These are phyloP conservation scores for Phytopythium cucurbitacearum DNA, from an alignment of 352 stramenopile species.

Conservation along the genomic window DNA sequence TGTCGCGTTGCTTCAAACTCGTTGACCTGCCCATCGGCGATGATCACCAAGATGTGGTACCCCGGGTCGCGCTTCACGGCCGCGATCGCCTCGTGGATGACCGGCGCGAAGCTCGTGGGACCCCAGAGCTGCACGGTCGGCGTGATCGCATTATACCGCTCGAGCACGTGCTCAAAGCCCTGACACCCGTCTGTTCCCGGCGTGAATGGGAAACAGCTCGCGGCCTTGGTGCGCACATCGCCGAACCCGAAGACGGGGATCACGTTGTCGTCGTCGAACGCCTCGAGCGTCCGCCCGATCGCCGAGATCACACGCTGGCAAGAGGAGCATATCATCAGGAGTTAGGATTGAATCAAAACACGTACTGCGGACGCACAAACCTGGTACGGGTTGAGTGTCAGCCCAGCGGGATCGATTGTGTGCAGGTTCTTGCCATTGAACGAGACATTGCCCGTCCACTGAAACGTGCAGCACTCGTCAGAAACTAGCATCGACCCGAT, in stretches of 20 bases:
- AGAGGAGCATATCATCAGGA: not conserved
- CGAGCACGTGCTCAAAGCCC: constrained; percentile 56
- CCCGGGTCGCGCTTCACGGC: constrained; percentile 31
- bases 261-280: constrained; percentile 79
- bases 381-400: constrained; percentile 57
- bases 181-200: constrained; percentile 29
- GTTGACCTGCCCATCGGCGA: constrained; percentile 59
- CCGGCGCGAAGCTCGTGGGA: constrained; percentile 70
- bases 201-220: constrained; percentile 49
- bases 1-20: constrained; percentile 48
- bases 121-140: constrained; percentile 50
- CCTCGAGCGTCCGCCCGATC: constrained; percentile 60
- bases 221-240: constrained; percentile 39
- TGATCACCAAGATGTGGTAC: constrained; percentile 80
- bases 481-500: not conserved
- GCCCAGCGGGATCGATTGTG: constrained; percentile 38
- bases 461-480: not conserved
- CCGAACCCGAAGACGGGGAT: constrained; percentile 75
- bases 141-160: constrained; percentile 54
- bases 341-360: not conserved
- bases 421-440: constrained; percentile 63
- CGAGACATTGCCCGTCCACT: constrained; percentile 62
- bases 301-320: constrained; percentile 43
- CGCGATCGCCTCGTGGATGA: constrained; percentile 59
- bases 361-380: constrained; percentile 11